Evolutionary conservation across 129 eudicot species (phyloP).

Genomic region (Chrysanthemum makinoi): DNA sequence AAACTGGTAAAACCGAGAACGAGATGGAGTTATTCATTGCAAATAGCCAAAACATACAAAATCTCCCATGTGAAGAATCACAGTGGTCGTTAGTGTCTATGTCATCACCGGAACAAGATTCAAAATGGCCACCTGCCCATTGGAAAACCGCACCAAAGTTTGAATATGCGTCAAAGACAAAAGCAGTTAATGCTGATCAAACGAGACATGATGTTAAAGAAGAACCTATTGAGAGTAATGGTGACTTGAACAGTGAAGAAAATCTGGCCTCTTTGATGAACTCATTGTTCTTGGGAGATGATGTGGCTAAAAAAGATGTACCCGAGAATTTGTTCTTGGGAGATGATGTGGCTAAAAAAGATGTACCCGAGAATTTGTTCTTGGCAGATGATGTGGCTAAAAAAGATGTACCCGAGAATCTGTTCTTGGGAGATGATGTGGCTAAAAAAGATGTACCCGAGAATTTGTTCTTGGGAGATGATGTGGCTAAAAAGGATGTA

Average conservation of each 20-base stretch:
- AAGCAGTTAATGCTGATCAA: constrained; percentile 23
- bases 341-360: too few species aligned
- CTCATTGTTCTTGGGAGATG: constrained; percentile 30
- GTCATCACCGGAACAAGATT: constrained; percentile 32
- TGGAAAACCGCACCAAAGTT: constrained; percentile 94
- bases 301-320: constrained; percentile 3
- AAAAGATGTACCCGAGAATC: constrained; percentile 9
- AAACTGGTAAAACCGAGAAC: constrained; percentile 72
- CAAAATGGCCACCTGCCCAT: constrained; percentile 79
- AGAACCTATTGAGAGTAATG: constrained; percentile 10
- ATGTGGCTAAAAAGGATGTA: too few species aligned
- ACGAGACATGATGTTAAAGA: constrained; percentile 10
- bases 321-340: constrained; percentile 14
- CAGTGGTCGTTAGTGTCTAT: constrained; percentile 51
- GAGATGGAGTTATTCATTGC: constrained; percentile 66
- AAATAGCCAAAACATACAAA: constrained; percentile 68
- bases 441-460: too few species aligned
- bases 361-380: too few species aligned
- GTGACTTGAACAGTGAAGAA: constrained; percentile 29
- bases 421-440: not conserved
- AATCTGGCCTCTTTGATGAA: constrained; percentile 16
- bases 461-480: too few species aligned
- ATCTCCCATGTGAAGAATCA: constrained; percentile 69
- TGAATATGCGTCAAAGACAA: constrained; percentile 26
- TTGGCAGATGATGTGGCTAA: constrained; percentile 27